Conservation (phyloP, 441 rosid species). For the Manihot esculenta region DNA sequence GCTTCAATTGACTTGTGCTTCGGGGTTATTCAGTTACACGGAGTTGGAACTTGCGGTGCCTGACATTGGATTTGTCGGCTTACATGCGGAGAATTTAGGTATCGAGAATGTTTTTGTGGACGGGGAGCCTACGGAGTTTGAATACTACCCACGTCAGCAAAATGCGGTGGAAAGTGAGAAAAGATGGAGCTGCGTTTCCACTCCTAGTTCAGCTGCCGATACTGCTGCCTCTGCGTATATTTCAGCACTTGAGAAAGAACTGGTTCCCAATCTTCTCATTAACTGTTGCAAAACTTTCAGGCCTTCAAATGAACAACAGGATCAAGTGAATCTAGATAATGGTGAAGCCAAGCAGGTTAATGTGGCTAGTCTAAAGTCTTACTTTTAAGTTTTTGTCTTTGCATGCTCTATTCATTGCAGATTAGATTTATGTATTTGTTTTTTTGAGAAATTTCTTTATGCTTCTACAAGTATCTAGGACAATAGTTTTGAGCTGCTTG, state of each 20-base stretch:
- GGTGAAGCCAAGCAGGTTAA: slow-evolving; percentile 70
- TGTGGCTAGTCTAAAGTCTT: slow-evolving; percentile 21
- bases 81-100: slow-evolving; percentile 90
- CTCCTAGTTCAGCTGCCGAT: slow-evolving; percentile 75
- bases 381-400: not conserved
- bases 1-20: not conserved
- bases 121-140: slow-evolving; percentile 86
- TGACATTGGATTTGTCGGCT: slow-evolving; percentile 85
- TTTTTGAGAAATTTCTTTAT: not conserved
- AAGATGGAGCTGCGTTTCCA: slow-evolving; percentile 56
- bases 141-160: slow-evolving; percentile 80
- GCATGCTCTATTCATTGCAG: not conserved
- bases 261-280: slow-evolving; percentile 73
- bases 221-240: slow-evolving; percentile 66
- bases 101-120: slow-evolving; percentile 87
- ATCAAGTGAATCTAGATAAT: slow-evolving; percentile 47
- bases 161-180: slow-evolving; percentile 42
- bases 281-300: slow-evolving; percentile 91
- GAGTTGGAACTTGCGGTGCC: slow-evolving; percentile 94
- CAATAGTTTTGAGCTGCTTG: not conserved
- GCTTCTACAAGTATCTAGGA: not conserved
- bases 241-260: slow-evolving; percentile 65
- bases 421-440: not conserved
- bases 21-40: slow-evolving; percentile 52
- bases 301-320: slow-evolving; percentile 55